Base-by-base conservation (phyloP, 202 grass and related monocot genomes). In the Thinopyrum obtusiflorum region DNA sequence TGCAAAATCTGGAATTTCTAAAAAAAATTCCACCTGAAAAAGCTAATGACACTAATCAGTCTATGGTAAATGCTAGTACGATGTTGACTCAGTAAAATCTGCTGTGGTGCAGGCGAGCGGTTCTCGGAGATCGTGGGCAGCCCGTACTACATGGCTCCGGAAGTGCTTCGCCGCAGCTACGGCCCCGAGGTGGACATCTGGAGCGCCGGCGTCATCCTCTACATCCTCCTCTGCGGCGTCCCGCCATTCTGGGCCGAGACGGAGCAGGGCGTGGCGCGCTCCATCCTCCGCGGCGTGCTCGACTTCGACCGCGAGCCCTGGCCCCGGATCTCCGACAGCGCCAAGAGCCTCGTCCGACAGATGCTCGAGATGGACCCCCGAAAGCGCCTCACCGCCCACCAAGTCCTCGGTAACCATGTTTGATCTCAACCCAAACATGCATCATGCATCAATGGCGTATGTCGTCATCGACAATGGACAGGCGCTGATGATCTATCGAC, bases 201-300 rank as follows among this genome's bases (percentile, higher is more conserved):
- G 89, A 88, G 86, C 73, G 86, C 89, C 12, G 86, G 89, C 12
- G 89, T 91, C 27, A 91, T 91, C 78, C 89, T 91, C 4, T 91
- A 91, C 86, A 91, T 91, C 86, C 86, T 91, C 35, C 89, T 91
- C 17, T 91, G 89, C 36, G 89, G 89, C 27, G 86, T 88, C 2
- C 89, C 86, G 0, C 89, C 89, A 0, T 91, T 92, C 71, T 89
- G 87, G 90, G 87, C 90, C 0, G 90, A 94, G 84, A 90, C 84
- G 24, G 93, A 94, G 78, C 93, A 94, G 37, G 93, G 93, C 46
- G 93, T 94, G 39, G 93, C 93, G 51, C 89, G 83, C 13, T 86
- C 90, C 46, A 94, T 94, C 76, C 88, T 94, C 9, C 83, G 86
- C 9, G 90, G 93, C 18, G 61, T 5, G 27, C n/a, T 92, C 17